Evolutionary conservation across 192 early-diverging fungal species (phyloP).

Genomic region (Phycomyces nitens): DNA sequence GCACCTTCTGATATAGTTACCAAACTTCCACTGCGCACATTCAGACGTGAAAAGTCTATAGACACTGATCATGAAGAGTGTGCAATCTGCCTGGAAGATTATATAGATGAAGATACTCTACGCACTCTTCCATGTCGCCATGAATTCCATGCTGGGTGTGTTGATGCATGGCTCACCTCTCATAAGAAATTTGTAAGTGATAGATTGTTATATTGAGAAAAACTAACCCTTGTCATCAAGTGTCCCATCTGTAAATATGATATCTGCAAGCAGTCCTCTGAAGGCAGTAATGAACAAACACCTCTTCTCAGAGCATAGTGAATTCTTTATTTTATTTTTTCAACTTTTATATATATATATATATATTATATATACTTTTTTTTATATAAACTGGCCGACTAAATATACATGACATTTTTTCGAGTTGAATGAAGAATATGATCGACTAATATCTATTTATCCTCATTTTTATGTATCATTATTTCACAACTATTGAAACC

Average conservation of each 20-base stretch:
- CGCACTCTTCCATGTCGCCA: constrained; percentile 85
- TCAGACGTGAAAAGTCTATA: constrained; percentile 53
- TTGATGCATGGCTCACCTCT: constrained; percentile 90
- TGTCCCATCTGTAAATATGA: constrained; percentile 37
- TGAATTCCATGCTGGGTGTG: constrained; percentile 84
- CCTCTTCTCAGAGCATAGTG: constrained; percentile 15
- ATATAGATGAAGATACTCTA: constrained; percentile 75
- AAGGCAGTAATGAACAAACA: constrained; percentile 12
- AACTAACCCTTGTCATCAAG: constrained; percentile 5
- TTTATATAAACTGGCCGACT: no score
- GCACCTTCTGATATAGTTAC: constrained; percentile 73
- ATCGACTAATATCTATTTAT: no score
- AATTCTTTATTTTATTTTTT: background rate
- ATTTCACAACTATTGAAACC: no score
- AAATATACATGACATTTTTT: no score
- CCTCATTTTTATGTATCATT: no score
- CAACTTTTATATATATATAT: background rate
- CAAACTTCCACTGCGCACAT: constrained; percentile 71
- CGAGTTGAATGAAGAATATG: no score
- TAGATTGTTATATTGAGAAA: background rate
- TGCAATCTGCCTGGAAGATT: constrained; percentile 94
- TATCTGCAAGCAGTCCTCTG: constrained; percentile 17
- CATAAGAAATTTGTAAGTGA: constrained; percentile 83
- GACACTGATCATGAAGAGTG: constrained; percentile 82
- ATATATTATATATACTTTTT: constrained; percentile 1